Evolutionary conservation across 2,329 filamentous ascomycete genomes (phyloP), one percentile per base, ranked within the genome.

Genomic region (Ascochyta rabiei): DNA sequence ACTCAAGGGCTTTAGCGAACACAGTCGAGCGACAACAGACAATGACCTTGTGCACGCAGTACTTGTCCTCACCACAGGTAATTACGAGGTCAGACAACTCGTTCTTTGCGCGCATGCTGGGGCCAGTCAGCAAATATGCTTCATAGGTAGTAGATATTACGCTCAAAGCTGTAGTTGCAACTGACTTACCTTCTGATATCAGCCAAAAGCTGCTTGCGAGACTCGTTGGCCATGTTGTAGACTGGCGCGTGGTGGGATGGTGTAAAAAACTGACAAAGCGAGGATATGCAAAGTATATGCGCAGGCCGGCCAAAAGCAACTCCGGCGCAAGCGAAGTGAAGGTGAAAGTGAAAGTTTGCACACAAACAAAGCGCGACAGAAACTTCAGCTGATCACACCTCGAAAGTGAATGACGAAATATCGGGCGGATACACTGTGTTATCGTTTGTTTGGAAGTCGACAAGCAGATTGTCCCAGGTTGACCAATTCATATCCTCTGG

Each of bases 401-500:
- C 16, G 12, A 39, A 26, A 24, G 23, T 10, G 21, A 39, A 39
- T 39, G 19, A 18, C 19, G 16, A 23, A 21, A 51, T 24, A 15
- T 47, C 53, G n/a, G 42, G 41, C 8, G 30, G 24, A 6, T 46
- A 28, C 1, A 31, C 15, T 12, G 40, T 33, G 12, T 19, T 12
- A 4, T 55, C 39, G 6, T 53, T 33, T 16, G 52, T 58, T 37
- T 64, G 58, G 34, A 67, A 70, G 39, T 70, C 63, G 15, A 64
- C 54, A 15, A 72, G 33, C 19, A 73, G 43, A 19, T 63, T 58
- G 39, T 74, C 63, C 69, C 70, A 71, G 10, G 54, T 54, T 2
- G 58, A 57, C 70, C 69, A 73, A 23, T 68, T 57, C 58, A 73
- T 62, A 41, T 66, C 62, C 8, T 63, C 66, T 2, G 62, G 53